These are phyloP conservation scores for Quercus wislizeni DNA, from an alignment of 306 rosid genomes.

Conservation along the genomic window DNA sequence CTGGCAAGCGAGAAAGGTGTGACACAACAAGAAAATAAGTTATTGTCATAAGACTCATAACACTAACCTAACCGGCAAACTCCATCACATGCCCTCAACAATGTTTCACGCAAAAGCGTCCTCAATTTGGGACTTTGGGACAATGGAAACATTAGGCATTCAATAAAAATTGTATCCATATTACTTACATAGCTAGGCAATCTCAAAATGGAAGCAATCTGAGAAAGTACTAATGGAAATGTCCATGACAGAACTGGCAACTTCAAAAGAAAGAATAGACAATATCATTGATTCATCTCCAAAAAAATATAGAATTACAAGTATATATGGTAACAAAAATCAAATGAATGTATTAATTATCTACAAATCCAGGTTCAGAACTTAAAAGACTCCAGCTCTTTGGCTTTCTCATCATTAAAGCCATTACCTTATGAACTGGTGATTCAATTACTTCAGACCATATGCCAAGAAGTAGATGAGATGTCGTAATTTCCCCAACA, in stretches of 20 bases:
- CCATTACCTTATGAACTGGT: constrained; percentile 58
- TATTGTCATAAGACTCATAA: background rate
- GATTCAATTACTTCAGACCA: constrained; percentile 56
- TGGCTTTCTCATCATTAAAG: constrained; percentile 54
- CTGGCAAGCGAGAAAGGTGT: background rate
- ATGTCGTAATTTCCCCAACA: constrained; percentile 50
- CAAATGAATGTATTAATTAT: constrained; percentile 35
- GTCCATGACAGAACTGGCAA: constrained; percentile 2
- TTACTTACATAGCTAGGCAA: background rate
- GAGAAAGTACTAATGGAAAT: constrained; percentile 9
- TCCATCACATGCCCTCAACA: background rate
- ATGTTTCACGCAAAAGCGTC: too few species aligned
- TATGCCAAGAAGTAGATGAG: constrained; percentile 58
- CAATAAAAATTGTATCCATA: background rate
- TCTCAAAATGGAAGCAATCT: constrained; percentile 1
- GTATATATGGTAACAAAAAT: constrained; percentile 6
- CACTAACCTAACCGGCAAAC: background rate
- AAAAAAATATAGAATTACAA: constrained; percentile 24
- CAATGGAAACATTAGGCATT: too few species aligned
- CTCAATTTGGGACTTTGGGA: too few species aligned
- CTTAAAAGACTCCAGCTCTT: constrained; percentile 51
- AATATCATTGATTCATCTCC: constrained; percentile 16
- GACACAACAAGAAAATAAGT: background rate
- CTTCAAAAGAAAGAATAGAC: constrained; percentile 13
- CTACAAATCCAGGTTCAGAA: constrained; percentile 41